A percentile compares a stretch with the other conserved stretches of the same genome.
These are phyloP conservation scores for Onygenales sp. DNA, from an alignment of 2,329 filamentous ascomycete genomes.

Conservation along the genomic window DNA sequence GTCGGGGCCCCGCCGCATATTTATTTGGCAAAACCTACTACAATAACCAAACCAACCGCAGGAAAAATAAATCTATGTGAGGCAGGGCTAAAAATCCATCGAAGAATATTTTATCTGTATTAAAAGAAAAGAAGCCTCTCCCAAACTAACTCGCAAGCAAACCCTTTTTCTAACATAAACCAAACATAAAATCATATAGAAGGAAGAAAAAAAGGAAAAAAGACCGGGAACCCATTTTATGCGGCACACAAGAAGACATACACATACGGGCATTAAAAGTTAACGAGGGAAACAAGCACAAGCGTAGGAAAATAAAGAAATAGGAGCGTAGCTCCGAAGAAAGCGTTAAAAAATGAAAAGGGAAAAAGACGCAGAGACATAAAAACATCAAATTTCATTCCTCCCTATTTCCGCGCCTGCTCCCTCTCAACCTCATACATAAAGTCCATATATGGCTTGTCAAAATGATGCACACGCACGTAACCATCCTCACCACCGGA, in stretches of 20 bases:
- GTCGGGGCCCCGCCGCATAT: too few species aligned
- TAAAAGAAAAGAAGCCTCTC: too few species aligned
- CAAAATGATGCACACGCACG: conserved; percentile 95
- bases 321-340: neutral
- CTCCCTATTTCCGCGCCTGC: conserved; percentile 35
- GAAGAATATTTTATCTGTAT: too few species aligned
- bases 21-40: too few species aligned
- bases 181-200: neutral
- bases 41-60: too few species aligned
- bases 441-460: conserved; percentile 98
- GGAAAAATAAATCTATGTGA: too few species aligned
- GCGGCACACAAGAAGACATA: neutral
- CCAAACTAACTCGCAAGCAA: neutral
- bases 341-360: neutral
- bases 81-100: too few species aligned
- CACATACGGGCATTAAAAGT: neutral
- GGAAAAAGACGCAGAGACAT: neutral
- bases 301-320: too few species aligned
- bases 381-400: neutral
- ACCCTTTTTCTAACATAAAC: neutral
- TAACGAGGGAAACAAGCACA: too few species aligned
- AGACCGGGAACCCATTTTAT: neutral
- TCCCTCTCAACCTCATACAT: conserved; percentile 97
- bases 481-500: conserved; percentile 97
- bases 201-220: neutral